Conservation (phyloP, 2,329 filamentous ascomycete genomes). For the Ceratocystis variospora region DNA sequence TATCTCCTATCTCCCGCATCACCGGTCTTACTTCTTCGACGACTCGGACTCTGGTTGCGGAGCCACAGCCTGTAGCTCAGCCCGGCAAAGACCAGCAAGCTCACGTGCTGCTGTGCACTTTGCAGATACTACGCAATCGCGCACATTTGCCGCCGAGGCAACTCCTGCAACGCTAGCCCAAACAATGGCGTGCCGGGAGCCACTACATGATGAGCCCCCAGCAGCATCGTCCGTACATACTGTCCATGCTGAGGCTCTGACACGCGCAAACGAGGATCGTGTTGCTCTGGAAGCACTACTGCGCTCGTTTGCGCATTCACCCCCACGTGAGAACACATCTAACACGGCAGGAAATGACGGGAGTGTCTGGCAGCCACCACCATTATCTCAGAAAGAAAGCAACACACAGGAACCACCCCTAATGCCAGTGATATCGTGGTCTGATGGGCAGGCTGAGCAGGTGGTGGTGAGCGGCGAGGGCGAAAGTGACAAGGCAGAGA, state of each 20-base stretch:
- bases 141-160: background rate
- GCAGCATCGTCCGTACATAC: background rate
- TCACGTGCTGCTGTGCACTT: background rate
- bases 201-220: background rate
- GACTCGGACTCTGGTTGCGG: background rate
- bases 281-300: background rate
- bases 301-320: background rate
- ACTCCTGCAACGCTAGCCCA: background rate
- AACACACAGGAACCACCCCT: too few species aligned
- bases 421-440: background rate
- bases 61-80: background rate
- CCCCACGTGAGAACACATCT: background rate
- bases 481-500: background rate
- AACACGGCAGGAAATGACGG: background rate
- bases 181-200: background rate
- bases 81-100: background rate
- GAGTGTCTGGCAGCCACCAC: background rate
- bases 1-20: background rate
- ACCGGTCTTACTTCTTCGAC: background rate
- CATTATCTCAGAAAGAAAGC: background rate
- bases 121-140: background rate
- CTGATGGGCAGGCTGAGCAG: background rate
- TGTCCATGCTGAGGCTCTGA: background rate
- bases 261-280: background rate
- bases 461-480: background rate